Percentiles rank a stretch among this genome's conserved stretches.
These are phyloP conservation scores for Nakaseomyces glabratus DNA, from an alignment of 1,139 yeast genomes.

Conservation along the genomic window DNA sequence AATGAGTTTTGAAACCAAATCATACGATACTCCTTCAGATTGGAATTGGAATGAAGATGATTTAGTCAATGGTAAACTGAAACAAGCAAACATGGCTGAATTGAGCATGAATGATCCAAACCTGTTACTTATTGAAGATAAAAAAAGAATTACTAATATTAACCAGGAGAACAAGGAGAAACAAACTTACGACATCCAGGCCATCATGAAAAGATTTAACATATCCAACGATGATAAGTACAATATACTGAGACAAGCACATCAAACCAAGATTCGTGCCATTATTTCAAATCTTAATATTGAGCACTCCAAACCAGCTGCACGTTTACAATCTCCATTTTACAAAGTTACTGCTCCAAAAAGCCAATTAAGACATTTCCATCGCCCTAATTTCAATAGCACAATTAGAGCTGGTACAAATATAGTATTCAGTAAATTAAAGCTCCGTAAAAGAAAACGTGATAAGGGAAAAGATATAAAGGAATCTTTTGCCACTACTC, in stretches of 20 bases:
- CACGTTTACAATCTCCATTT: constrained; percentile 80
- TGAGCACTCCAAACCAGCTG: constrained; percentile 87
- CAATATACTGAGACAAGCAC: constrained; percentile 71
- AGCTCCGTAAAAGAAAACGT: constrained; percentile 76
- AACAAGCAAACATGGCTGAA: constrained; percentile 35
- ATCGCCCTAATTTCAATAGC: constrained; percentile 56
- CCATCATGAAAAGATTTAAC: constrained; percentile 44
- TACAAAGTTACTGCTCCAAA: constrained; percentile 71
- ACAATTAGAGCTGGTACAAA: constrained; percentile 68
- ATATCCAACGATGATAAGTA: constrained; percentile 85
- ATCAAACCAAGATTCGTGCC: constrained; percentile 85
- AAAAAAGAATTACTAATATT: constrained; percentile 13
- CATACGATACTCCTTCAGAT: not conserved
- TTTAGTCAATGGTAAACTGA: constrained; percentile 64
- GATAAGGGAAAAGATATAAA: constrained; percentile 77
- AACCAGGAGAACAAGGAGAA: not conserved
- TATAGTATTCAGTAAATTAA: constrained; percentile 66
- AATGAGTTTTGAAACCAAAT: not conserved
- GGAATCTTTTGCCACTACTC: constrained; percentile 60
- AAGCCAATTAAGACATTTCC: constrained; percentile 68
- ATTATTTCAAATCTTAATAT: constrained; percentile 85
- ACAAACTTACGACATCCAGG: constrained; percentile 7
- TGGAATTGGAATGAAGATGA: constrained; percentile 66
- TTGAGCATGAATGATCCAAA: constrained; percentile 86
- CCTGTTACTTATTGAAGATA: constrained; percentile 45